Base-by-base conservation (phyloP, 2,329 filamentous ascomycete genomes). In the Aspergillaceae sp. region DNA sequence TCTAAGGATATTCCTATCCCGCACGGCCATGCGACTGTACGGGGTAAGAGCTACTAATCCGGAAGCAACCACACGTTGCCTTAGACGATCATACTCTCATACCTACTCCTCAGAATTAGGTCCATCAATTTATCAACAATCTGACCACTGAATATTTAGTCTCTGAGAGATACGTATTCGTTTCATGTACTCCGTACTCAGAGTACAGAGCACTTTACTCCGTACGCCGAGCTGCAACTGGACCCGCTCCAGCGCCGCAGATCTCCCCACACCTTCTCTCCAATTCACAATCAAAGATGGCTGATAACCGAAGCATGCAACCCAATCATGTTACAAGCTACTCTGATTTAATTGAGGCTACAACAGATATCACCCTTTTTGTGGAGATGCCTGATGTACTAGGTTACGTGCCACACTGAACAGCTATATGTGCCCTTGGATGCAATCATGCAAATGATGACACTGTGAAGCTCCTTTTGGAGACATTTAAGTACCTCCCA, bases 401-500 rank as follows among this genome's bases (percentile, higher is more conserved):
- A 19, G 19, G 19, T 1, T 41, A n/a, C 40, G 11, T 5, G 27
- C 19, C 10, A 41, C 10, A 41, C 40, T 41, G n/a, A 30, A 41
- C 28, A 8, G 10, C 27, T 19, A 19, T 46, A 46, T 27, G 19
- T 32, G 29, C 27, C 44, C 7, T 19, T 28, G 36, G 26, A 19
- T 19, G 19, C 19, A 19, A 19, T 19, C 19, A 33, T 35, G 11
- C 29, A 3, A 11, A 43, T 7, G 47, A 48, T 28, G 40, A 48
- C 27, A 47, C 48, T 4, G 29, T 34, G 26, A 7, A 34, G 11
- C 47, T 56, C 33, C 45, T 54, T n/a, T n/a, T 35, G 34, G 43
- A 41, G 26, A 51, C 49, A 30, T 48, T 50, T 42, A 46, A 44
- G 26, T 29, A 47, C 35, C 49, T 53, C 33, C 46, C 49, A 19